Percentiles rank a stretch among this genome's conserved stretches.
These are phyloP conservation scores for Acacia pycnantha DNA, from an alignment of 331 rosid genomes.

Conservation along the genomic window DNA sequence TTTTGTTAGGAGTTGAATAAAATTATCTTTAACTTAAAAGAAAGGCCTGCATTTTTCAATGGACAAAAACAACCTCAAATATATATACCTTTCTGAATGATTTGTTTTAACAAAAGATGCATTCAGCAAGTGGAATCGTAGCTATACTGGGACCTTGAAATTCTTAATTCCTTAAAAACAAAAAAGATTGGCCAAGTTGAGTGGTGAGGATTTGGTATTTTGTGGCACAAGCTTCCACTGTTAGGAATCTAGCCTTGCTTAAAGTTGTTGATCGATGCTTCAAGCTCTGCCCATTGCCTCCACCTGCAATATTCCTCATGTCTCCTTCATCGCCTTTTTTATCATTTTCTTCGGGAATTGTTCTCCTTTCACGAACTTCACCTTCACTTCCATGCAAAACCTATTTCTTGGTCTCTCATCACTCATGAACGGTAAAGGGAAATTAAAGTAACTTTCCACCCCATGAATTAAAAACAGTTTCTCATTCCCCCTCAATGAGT, in stretches of 20 bases:
- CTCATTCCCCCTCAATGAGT: background rate
- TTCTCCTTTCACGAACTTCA: background rate
- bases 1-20: too few relatives aligned
- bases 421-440: background rate
- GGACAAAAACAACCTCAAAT: too few relatives aligned
- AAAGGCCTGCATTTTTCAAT: too few relatives aligned
- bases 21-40: too few relatives aligned
- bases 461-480: background rate
- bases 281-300: background rate
- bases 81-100: too few relatives aligned
- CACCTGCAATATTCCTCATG: constrained; percentile 7
- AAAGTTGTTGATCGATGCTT: constrained; percentile 30
- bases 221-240: background rate
- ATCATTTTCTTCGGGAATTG: background rate
- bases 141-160: constrained; percentile 5
- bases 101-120: background rate
- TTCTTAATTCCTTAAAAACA: background rate
- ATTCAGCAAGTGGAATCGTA: constrained; percentile 27
- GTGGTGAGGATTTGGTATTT: constrained; percentile 30
- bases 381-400: background rate
- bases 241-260: constrained; percentile 27
- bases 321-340: background rate
- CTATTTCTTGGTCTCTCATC: background rate
- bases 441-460: constrained; percentile 6
- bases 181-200: constrained; percentile 21